Evolutionary conservation across 768 basidiomycete genomes (phyloP), one percentile per base, ranked within the genome.

Genomic region (Naganishia antarctica): DNA sequence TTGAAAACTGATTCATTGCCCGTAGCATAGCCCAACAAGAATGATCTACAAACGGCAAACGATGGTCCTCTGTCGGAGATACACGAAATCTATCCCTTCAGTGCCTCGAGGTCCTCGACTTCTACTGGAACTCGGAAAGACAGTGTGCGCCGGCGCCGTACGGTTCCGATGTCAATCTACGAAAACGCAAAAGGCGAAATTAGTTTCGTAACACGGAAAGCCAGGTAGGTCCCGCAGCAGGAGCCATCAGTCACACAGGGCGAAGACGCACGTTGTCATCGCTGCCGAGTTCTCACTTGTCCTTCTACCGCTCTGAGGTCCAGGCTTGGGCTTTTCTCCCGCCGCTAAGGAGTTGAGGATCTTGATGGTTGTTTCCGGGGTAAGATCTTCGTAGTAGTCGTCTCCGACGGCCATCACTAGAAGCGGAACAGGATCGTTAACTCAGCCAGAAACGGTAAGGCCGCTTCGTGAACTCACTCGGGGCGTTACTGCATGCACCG

Each of bases 271-370:
- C 41, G 88, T 80, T 26, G 93, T 96, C 64, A 94, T 80, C 43
- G 90, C 91, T 15, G 89, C 90, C 12, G 91, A 90, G 80, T 96
- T 96, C 80, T 97, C 93, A 67, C 88, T 90, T 0, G 91, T 93
- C 47, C 82, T 82, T 64, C 93, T 83, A 32, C 88, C 85, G 64
- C 86, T 87, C 74, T 96, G 94, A 50, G 94, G 94, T 18, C 94
- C 96, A n/a, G 91, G 84, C 76, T 89, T 90, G 60, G 90, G 91
- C 76, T 88, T 90, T 77, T 86, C 81, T 48, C 91, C 93, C 71
- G 74, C 75, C 0, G 75, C 71, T 32, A 81, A 63, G 4, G 79
- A 75, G 28, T 79, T 71, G 16, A 81, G 71, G 41, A 81, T 72
- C 69, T 78, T 74, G 70, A 78, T 70, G 12, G 79, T 80, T 13